Conservation (phyloP, 2,329 filamentous ascomycete genomes). For the Penicillium capsulatum region DNA sequence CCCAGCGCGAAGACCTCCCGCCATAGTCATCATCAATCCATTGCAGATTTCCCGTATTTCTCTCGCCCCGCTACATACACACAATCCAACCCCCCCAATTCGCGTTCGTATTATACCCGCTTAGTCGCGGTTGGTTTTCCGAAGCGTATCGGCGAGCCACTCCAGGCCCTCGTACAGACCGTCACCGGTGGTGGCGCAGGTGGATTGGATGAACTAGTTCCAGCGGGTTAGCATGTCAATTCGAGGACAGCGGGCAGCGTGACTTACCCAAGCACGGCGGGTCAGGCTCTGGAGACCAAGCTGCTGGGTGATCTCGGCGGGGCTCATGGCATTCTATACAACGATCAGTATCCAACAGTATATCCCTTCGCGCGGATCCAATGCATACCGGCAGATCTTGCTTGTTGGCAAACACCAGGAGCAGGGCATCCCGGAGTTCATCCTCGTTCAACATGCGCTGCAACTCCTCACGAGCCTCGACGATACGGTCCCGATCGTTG, state of each 20-base stretch:
- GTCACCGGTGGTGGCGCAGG: slow-evolving; percentile 97
- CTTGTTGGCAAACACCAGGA: slow-evolving; percentile 99
- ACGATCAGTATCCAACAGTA: slow-evolving; percentile 23
- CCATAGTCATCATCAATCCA: slow-evolving; percentile 37
- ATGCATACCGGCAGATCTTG: slow-evolving; percentile 88
- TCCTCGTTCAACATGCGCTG: slow-evolving; percentile 99
- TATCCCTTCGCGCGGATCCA: background rate
- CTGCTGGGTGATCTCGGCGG: slow-evolving; percentile 99
- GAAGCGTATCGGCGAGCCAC: slow-evolving; percentile 79
- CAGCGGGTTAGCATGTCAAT: too few relatives aligned
- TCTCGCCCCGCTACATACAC: slow-evolving; percentile 24
- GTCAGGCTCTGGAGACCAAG: slow-evolving; percentile 98
- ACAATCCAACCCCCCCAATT: slow-evolving; percentile 16
- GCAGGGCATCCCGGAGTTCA: slow-evolving; percentile 93
- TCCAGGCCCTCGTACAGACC: slow-evolving; percentile 99
- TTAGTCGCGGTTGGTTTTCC: slow-evolving; percentile 59
- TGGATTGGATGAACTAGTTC: slow-evolving; percentile 95
- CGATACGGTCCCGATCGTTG: slow-evolving; percentile 97
- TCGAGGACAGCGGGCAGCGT: slow-evolving; percentile 4
- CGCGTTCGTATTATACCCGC: slow-evolving; percentile 32
- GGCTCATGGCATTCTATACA: slow-evolving; percentile 93
- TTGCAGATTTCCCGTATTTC: slow-evolving; percentile 34
- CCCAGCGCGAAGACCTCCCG: slow-evolving; percentile 31
- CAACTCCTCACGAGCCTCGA: slow-evolving; percentile 93
- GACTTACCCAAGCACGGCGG: slow-evolving; percentile 95